Evolutionary conservation across 441 rosid species (phyloP).

Genomic region (Adansonia gregorii): DNA sequence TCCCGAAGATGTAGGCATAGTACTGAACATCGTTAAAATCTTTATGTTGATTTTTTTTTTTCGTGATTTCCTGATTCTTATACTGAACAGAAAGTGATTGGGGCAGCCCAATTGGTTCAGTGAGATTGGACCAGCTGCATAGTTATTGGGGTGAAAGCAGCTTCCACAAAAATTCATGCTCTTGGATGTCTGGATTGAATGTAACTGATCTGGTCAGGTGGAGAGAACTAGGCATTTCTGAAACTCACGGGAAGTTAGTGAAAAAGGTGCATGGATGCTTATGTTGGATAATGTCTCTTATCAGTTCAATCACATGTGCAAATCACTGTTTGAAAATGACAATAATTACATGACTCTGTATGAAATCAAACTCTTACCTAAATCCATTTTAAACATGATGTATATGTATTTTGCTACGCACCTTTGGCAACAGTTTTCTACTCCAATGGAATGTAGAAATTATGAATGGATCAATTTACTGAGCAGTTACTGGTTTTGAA

Average conservation of each 20-base stretch:
- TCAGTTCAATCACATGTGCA: background rate
- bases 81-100: constrained; percentile 21
- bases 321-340: background rate
- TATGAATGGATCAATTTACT: background rate
- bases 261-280: constrained; percentile 57
- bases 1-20: no score
- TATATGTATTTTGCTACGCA: background rate
- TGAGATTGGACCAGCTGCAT: constrained; percentile 66
- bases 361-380: constrained; percentile 1
- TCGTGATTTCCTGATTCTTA: no score
- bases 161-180: constrained; percentile 56
- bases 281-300: constrained; percentile 28
- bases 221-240: constrained; percentile 77
- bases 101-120: constrained; percentile 73
- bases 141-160: constrained; percentile 49
- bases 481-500: background rate
- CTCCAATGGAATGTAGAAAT: background rate
- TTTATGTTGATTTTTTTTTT: no score
- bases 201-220: constrained; percentile 78
- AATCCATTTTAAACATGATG: constrained; percentile 10
- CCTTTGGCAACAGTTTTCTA: background rate
- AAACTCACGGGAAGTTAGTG: constrained; percentile 58
- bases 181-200: constrained; percentile 98
- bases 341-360: background rate
- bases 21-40: no score